Conservation (phyloP, 2,329 filamentous ascomycete genomes). For the Aspergillus ustus region DNA sequence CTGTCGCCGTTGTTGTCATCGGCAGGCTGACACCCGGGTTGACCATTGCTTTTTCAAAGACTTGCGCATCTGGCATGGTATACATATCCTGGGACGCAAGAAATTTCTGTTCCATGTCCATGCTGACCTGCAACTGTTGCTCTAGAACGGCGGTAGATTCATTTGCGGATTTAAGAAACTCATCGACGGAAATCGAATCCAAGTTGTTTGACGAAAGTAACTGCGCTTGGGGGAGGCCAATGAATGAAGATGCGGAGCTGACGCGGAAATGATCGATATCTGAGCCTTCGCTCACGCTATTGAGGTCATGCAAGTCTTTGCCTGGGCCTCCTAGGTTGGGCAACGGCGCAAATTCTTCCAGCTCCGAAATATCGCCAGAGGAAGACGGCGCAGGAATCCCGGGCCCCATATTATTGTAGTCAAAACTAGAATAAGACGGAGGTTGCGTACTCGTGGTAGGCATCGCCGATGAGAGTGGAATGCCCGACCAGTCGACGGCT, state of each 20-base stretch:
- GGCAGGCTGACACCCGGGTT: conserved; percentile 24
- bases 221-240: conserved; percentile 46
- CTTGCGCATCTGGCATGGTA: conserved; percentile 30
- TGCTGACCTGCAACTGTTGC: conserved; percentile 45
- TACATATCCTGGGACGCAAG: conserved; percentile 37
- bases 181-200: conserved; percentile 49
- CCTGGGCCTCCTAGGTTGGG: conserved; percentile 34
- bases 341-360: conserved; percentile 48
- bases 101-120: conserved; percentile 41
- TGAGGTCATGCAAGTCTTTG: conserved; percentile 43
- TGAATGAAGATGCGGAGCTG: conserved; percentile 50
- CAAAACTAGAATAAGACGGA: conserved; percentile 52
- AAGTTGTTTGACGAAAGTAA: conserved; percentile 46
- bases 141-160: conserved; percentile 46
- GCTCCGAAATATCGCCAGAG: conserved; percentile 55
- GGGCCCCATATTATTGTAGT: conserved; percentile 46
- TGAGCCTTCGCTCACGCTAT: conserved; percentile 47
- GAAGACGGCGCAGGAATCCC: conserved; percentile 50
- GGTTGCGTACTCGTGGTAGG: conserved; percentile 49
- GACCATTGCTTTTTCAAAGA: conserved; percentile 28
- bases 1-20: conserved; percentile 33
- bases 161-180: conserved; percentile 49
- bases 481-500: conserved; percentile 54
- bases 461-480: conserved; percentile 47
- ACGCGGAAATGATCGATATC: conserved; percentile 47